phyloP scores from a whole-genome alignment of 306 rosid genomes.

The Pterocarpus santalinus region DNA sequence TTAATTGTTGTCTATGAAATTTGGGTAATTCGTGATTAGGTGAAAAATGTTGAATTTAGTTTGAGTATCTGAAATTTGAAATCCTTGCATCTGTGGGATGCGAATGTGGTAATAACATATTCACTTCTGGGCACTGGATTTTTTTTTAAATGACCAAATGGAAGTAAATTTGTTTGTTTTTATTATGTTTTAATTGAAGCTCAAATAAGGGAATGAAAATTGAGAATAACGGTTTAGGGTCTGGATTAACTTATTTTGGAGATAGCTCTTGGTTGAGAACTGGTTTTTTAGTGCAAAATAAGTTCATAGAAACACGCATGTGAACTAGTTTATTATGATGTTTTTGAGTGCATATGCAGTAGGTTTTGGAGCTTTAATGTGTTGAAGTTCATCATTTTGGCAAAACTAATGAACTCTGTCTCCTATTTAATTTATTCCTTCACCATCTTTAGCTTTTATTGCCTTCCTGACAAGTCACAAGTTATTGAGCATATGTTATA shows the following conservation, averaged over 20 bases:
- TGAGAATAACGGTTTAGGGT: slow-evolving; percentile 3
- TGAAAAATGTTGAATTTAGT: neutral
- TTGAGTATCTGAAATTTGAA: slow-evolving; percentile 15
- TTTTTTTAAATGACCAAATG: neutral
- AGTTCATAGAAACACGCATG: neutral
- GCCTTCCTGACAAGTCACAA: slow-evolving; percentile 2
- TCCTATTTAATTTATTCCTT: neutral
- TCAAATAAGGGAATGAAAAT: slow-evolving; percentile 25
- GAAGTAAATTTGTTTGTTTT: slow-evolving; percentile 15
- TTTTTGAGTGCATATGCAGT: neutral
- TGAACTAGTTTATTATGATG: neutral
- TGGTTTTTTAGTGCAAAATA: neutral
- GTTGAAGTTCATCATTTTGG: slow-evolving; percentile 1
- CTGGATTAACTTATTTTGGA: slow-evolving; percentile 24
- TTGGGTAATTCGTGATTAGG: neutral
- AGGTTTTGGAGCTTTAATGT: neutral
- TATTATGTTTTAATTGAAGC: slow-evolving; percentile 33
- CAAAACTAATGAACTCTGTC: slow-evolving; percentile 13
- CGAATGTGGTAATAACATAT: slow-evolving; percentile 4
- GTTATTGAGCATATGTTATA: neutral
- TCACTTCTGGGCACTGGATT: neutral
- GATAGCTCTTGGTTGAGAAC: neutral
- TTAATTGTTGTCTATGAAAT: slow-evolving; percentile 15
- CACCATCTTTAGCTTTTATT: neutral
- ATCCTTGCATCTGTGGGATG: slow-evolving; percentile 28